Evolutionary conservation across 257 asterid genomes (phyloP), one percentile per base, ranked within the genome.

Genomic region (Jacaranda mimosifolia): DNA sequence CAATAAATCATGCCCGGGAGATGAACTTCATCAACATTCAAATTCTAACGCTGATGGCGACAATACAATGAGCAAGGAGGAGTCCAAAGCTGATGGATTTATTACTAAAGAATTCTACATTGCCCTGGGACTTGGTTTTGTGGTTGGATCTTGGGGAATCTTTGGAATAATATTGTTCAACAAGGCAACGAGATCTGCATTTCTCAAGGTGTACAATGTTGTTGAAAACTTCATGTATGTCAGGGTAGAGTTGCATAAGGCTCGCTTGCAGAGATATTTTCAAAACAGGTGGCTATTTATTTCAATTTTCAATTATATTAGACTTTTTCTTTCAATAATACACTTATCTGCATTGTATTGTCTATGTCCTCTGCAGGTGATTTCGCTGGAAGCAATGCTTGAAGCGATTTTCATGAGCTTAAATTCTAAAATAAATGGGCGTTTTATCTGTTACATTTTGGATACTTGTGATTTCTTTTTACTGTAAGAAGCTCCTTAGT

Each of bases 81-180:
- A 76, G 19, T 32, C 14, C 3, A 48, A 70, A 1, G 79, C 77
- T 35, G 82, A 66, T 21, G 17, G 21, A 32, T n/a, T 81, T 51
- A 46, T 76, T 14, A 56, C 66, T 14, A 7, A 6, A 26, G 81
- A 70, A 56, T 77, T 68, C 38, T 77, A 57, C 49, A 18, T 77
- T 13, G 9, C 56, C 13, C 9, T 51, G 15, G 42, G 7, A 11
- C 7, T 77, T 59, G 81, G 81, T 18, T 77, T 69, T 9, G 4
- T 77, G n/a, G 11, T 60, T 36, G 77, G 82, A 49, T 78, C 70
- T 40, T 70, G 77, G 73, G 77, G 77, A 58, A 56, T 62, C 3
- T 36, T 65, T 26, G 77, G 82, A 7, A 48, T 49, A 13, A 60
- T 63, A 43, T 17, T 62, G 36, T 3, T 70, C 4, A 78, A 17